Base-by-base conservation (phyloP, 192 early-diverging fungal species). In the Rhizoclosmatium globosum region DNA sequence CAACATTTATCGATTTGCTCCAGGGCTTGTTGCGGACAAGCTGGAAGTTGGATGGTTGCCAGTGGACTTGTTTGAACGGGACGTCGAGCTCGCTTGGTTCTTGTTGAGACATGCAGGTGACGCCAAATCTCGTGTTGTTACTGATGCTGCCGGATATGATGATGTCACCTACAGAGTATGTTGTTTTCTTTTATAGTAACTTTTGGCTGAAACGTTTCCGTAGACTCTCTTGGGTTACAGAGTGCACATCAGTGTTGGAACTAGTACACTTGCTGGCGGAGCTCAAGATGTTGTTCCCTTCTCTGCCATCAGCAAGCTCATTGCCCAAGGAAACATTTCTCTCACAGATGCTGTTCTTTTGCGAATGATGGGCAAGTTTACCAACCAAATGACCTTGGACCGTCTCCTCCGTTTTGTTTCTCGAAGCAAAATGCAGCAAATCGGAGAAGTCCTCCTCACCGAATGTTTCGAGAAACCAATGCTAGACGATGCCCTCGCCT, bases 71-170 rank as follows among this genome's bases (percentile, higher is more conserved):
- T 79, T 79, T 66, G 78, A 79, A 56, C 43, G 71, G 56, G 78
- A 79, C 50, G 71, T 74, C 45, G 78, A 79, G 68, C 71, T 79
- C 2, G 78, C 78, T 23, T 79, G 78, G 78, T 79, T 79, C 39
- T 66, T 79, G 58, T 50, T 79, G n/a, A 31, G 78, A 50, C 78
- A 79, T 79, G 58, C 69, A 21, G 78, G 78, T 6, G 70, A 72
- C 7, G 78, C 70, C 4, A 73, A 53, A 59, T 11, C 3, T 1
- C 53, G 47, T 11, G 58, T 73, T 64, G 45, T 64, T 19, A 4
- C 71, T 31, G 78, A 79, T 42, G 4, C 46, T 9, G 31, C 6
- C 41, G 60, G 73, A 41, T 9, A n/a, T 9, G 78, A 79, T 66
- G 78, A 72, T 13, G 47, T 79, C 7, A 66, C 77, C 41, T 71